phyloP scores from a whole-genome alignment of 768 basidiomycete genomes.

The Tulasnella calospora region DNA sequence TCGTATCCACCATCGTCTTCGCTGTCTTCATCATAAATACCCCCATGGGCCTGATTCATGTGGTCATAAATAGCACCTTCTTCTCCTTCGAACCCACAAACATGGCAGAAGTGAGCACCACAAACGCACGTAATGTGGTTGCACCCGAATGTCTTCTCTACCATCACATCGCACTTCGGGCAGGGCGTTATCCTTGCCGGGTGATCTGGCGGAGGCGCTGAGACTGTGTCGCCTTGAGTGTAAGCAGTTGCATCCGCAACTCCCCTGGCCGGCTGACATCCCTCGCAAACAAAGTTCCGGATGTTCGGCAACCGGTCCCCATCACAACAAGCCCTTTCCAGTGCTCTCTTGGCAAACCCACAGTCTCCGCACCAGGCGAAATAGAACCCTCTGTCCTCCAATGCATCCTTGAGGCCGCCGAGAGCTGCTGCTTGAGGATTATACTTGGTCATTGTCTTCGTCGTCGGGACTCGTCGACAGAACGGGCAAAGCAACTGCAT shows the following conservation, averaged over 20 bases:
- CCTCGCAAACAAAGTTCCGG: conserved; percentile 29
- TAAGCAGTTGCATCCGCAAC: not conserved
- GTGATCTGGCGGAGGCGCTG: not conserved
- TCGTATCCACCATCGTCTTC: conserved; percentile 16
- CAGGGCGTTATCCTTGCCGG: not conserved
- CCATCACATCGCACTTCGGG: not conserved
- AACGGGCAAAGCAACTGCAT: conserved; percentile 35
- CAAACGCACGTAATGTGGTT: conserved; percentile 34
- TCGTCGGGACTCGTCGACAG: conserved; percentile 33
- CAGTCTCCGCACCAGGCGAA: conserved; percentile 36
- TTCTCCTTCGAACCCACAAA: conserved; percentile 28
- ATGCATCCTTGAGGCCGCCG: conserved; percentile 32
- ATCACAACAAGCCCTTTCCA: conserved; percentile 32
- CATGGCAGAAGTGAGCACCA: conserved; percentile 33
- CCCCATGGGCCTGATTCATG: conserved; percentile 23
- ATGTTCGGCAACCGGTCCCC: conserved; percentile 29
- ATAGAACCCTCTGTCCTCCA: conserved; percentile 34
- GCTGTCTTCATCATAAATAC: conserved; percentile 7
- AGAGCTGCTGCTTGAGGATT: conserved; percentile 31
- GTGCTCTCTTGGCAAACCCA: conserved; percentile 31
- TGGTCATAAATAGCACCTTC: conserved; percentile 29
- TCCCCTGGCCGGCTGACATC: conserved; percentile 25
- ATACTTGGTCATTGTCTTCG: conserved; percentile 32
- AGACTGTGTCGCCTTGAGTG: not conserved
- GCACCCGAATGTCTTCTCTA: conserved; percentile 32